Evolutionary conservation across 1,284 basidiomycete species (phyloP).

Genomic region (Boletus sp.): DNA sequence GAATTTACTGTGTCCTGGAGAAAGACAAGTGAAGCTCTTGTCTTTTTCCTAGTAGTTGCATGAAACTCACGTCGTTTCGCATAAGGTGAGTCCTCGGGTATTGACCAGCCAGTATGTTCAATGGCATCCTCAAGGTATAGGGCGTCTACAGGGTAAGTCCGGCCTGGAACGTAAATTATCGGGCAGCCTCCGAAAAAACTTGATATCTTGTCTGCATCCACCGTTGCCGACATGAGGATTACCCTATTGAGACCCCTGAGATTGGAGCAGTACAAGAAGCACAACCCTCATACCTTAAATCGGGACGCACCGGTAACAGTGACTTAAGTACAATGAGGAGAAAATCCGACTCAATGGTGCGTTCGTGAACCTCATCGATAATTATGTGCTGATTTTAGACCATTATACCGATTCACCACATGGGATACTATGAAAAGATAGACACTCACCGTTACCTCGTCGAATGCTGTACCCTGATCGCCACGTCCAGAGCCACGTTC

Average conservation of each 20-base stretch:
- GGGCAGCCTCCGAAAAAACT: conserved; percentile 91
- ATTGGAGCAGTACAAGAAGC: neutral
- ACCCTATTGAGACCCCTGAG: conserved; percentile 52
- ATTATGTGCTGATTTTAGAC: conserved; percentile 45
- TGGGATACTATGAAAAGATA: neutral
- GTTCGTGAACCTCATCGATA: conserved; percentile 88
- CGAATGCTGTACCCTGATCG: conserved; percentile 77
- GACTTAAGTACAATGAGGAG: conserved; percentile 93
- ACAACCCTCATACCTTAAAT: conserved; percentile 67
- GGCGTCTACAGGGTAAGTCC: conserved; percentile 95
- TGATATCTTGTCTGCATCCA: conserved; percentile 96
- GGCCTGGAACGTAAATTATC: conserved; percentile 85
- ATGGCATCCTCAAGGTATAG: conserved; percentile 93
- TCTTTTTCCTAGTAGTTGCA: neutral
- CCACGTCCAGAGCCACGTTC: conserved; percentile 72
- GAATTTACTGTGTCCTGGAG: conserved; percentile 60
- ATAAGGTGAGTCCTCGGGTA: conserved; percentile 85
- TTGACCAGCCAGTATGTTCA: conserved; percentile 81
- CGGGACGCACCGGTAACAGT: conserved; percentile 74
- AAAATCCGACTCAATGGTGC: conserved; percentile 98
- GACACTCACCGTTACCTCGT: conserved; percentile 82
- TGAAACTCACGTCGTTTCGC: conserved; percentile 62
- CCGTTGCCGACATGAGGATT: conserved; percentile 96
- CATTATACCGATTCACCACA: conserved; percentile 2
- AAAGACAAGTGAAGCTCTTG: conserved; percentile 2